Evolutionary conservation across 352 stramenopile species (phyloP).

Genomic region (Pythium aquatile): DNA sequence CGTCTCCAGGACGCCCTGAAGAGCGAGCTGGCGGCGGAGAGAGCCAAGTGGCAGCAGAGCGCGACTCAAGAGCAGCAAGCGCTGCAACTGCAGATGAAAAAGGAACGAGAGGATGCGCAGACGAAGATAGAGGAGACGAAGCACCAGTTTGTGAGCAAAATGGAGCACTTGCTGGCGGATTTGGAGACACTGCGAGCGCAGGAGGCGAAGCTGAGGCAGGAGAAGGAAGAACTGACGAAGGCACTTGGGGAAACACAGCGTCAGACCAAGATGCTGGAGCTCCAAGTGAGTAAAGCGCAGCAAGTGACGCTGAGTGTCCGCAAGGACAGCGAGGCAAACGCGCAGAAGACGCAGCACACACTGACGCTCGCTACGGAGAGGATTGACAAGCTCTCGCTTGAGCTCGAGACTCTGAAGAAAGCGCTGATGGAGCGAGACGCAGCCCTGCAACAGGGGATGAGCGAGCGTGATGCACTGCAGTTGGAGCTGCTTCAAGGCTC

Average conservation of each 20-base stretch:
- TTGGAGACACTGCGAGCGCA: constrained; percentile 39
- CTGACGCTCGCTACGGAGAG: constrained; percentile 37
- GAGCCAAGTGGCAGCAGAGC: constrained; percentile 20
- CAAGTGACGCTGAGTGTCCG: constrained; percentile 52
- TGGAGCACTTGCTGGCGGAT: constrained; percentile 57
- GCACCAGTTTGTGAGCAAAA: constrained; percentile 56
- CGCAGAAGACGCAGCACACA: constrained; percentile 45
- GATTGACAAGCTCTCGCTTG: constrained; percentile 43
- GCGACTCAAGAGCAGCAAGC: constrained; percentile 21
- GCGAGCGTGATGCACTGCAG: constrained; percentile 42
- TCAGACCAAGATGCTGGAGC: constrained; percentile 38
- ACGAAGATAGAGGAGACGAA: constrained; percentile 45
- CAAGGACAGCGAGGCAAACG: constrained; percentile 44
- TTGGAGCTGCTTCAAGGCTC: constrained; percentile 45
- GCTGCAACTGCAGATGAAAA: constrained; percentile 23
- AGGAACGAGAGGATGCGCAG: constrained; percentile 29
- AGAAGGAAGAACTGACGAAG: constrained; percentile 51
- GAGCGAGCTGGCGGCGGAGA: constrained; percentile 14
- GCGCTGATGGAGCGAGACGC: constrained; percentile 40
- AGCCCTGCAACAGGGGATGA: constrained; percentile 40
- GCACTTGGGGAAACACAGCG: constrained; percentile 37
- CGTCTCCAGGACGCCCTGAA: constrained; percentile 51
- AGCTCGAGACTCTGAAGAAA: constrained; percentile 38
- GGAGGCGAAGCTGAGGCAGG: constrained; percentile 49
- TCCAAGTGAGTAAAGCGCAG: constrained; percentile 44